Conservation (phyloP, 352 stramenopile genomes). For the Blastocystis sp. region DNA sequence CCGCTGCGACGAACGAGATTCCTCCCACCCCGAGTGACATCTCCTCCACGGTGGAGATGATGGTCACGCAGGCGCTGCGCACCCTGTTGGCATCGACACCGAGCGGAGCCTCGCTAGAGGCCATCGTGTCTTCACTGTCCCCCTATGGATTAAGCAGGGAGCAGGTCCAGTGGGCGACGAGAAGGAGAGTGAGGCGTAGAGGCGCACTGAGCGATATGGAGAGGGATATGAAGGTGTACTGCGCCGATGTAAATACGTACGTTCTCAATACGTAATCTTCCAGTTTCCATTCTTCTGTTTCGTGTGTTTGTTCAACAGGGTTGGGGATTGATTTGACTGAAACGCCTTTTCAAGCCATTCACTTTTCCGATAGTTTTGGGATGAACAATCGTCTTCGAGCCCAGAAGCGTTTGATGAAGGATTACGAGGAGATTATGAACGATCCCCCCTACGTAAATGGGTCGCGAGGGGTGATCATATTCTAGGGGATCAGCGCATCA, state of each 20-base stretch:
- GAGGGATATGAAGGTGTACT: conserved; percentile 2
- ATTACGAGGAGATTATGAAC: conserved; percentile 64
- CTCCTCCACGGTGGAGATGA: conserved; percentile 3
- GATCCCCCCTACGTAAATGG: conserved; percentile 59
- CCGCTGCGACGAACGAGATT: neutral
- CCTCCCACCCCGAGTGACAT: neutral
- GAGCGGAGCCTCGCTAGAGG: neutral
- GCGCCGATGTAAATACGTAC: neutral
- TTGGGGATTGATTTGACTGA: neutral
- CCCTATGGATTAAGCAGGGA: neutral
- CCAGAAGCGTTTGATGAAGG: conserved; percentile 62
- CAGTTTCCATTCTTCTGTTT: neutral
- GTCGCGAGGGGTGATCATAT: neutral
- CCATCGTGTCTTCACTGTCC: neutral
- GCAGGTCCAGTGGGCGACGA: neutral
- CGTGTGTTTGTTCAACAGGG: conserved; percentile 13
- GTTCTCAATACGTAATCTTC: neutral
- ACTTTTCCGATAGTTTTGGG: neutral
- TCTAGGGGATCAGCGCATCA: conserved; percentile 64
- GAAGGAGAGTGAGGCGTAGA: neutral
- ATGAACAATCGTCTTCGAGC: conserved; percentile 66
- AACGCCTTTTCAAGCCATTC: conserved; percentile 4
- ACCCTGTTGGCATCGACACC: neutral
- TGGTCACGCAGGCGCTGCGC: neutral
- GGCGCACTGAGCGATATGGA: neutral